Evolutionary conservation across 441 rosid genomes (phyloP).

Genomic region (Hura crepitans): DNA sequence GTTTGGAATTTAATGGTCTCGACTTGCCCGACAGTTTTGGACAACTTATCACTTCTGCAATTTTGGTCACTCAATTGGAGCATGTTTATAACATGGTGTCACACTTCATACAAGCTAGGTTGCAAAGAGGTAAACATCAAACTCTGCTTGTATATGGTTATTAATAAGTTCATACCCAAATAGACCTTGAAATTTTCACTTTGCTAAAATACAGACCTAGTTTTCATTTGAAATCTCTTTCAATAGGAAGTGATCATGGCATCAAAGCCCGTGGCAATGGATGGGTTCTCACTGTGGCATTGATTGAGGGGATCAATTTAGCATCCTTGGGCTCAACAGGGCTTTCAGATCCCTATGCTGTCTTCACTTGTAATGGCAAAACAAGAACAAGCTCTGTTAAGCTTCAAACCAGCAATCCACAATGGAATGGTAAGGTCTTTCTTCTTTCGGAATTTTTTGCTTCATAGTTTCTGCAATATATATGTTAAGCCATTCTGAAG

Average conservation of each 20-base stretch:
- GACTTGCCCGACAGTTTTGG: constrained; percentile 89
- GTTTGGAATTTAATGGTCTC: constrained; percentile 64
- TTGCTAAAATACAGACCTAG: constrained; percentile 4
- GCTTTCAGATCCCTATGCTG: constrained; percentile 68
- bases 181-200: background rate
- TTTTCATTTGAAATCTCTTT: constrained; percentile 17
- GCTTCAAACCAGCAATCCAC: constrained; percentile 71
- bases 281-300: constrained; percentile 84
- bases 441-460: constrained; percentile 12
- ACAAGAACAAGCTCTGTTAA: constrained; percentile 78
- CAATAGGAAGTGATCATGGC: constrained; percentile 63
- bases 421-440: constrained; percentile 67
- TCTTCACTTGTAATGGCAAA: constrained; percentile 78
- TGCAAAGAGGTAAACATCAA: constrained; percentile 47
- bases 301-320: constrained; percentile 64
- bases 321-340: constrained; percentile 51
- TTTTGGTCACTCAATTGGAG: constrained; percentile 56
- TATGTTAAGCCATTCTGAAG: constrained; percentile 19
- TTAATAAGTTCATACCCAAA: background rate
- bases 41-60: constrained; percentile 55
- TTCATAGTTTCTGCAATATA: constrained; percentile 5
- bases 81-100: constrained; percentile 53
- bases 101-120: constrained; percentile 66
- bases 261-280: constrained; percentile 67
- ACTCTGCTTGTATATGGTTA: background rate